These are phyloP conservation scores for Fraxinus platypoda DNA, from an alignment of 305 asterid species.

Conservation along the genomic window DNA sequence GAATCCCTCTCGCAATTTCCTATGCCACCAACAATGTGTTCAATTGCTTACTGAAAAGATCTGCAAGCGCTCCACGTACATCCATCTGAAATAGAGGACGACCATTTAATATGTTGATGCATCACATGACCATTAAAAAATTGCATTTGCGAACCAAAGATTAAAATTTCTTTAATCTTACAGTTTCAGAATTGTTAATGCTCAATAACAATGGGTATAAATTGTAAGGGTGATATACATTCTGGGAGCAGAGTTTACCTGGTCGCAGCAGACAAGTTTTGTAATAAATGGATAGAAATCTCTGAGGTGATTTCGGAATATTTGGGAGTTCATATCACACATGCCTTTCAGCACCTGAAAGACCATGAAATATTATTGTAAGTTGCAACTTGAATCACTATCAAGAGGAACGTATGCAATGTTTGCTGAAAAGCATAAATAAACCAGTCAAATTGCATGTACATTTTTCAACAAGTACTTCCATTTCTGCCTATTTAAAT, in stretches of 20 bases:
- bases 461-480: neutral
- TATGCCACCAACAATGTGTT: slow-evolving; percentile 38
- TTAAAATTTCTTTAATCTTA: neutral
- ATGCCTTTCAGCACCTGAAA: slow-evolving; percentile 90
- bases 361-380: slow-evolving; percentile 20
- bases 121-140: neutral
- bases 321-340: slow-evolving; percentile 71
- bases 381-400: neutral
- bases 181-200: neutral
- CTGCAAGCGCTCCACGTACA: slow-evolving; percentile 83
- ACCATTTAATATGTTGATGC: neutral
- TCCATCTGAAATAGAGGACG: slow-evolving; percentile 61
- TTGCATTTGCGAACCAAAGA: neutral
- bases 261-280: slow-evolving; percentile 91
- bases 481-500: neutral
- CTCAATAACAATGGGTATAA: neutral
- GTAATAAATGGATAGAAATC: slow-evolving; percentile 91
- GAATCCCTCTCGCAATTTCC: neutral
- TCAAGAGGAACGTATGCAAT: neutral
- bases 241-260: slow-evolving; percentile 50
- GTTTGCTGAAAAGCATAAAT: neutral
- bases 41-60: slow-evolving; percentile 76
- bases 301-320: slow-evolving; percentile 77
- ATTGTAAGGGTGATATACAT: neutral
- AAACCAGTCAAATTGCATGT: neutral